phyloP scores from a whole-genome alignment of 2,329 filamentous ascomycete species.

The Ophiostoma quercus region DNA sequence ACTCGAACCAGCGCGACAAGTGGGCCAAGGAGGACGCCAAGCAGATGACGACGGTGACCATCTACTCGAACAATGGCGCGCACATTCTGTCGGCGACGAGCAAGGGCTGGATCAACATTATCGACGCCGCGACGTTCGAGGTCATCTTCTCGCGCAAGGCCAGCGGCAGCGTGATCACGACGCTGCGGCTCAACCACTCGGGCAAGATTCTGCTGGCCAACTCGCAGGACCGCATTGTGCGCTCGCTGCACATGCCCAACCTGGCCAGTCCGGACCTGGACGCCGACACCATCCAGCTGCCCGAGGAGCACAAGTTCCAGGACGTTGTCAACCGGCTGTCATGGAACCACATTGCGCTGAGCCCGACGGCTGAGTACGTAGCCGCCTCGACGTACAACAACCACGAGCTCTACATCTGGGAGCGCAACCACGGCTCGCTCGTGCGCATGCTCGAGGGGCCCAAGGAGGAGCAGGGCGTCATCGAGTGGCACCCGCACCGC shows the following conservation, averaged over 20 bases:
- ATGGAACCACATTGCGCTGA: conserved; percentile 97
- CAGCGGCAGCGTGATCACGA: conserved; percentile 80
- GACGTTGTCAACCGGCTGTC: conserved; percentile 91
- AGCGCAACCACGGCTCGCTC: conserved; percentile 84
- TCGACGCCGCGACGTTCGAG: conserved; percentile 72
- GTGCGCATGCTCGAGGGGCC: conserved; percentile 96
- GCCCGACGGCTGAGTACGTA: conserved; percentile 89
- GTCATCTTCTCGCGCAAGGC: conserved; percentile 88
- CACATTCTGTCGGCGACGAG: conserved; percentile 91
- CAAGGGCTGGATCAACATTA: conserved; percentile 94
- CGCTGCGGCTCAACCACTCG: conserved; percentile 75
- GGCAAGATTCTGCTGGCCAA: conserved; percentile 88
- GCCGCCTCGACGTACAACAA: conserved; percentile 97
- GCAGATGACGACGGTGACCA: conserved; percentile 86
- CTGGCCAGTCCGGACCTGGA: conserved; percentile 64
- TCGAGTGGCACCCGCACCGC: conserved; percentile 92
- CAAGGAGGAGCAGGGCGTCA: conserved; percentile 90
- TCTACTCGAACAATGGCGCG: conserved; percentile 79
- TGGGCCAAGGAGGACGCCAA: conserved; percentile 88
- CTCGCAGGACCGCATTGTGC: conserved; percentile 88
- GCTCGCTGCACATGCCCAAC: conserved; percentile 85
- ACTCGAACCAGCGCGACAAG: conserved; percentile 70
- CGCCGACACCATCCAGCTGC: conserved; percentile 78
- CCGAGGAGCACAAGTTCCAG: conserved; percentile 96
- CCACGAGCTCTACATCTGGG: conserved; percentile 97